Conservation (phyloP, 768 basidiomycete species). For the Boletus subparvulus region DNA sequence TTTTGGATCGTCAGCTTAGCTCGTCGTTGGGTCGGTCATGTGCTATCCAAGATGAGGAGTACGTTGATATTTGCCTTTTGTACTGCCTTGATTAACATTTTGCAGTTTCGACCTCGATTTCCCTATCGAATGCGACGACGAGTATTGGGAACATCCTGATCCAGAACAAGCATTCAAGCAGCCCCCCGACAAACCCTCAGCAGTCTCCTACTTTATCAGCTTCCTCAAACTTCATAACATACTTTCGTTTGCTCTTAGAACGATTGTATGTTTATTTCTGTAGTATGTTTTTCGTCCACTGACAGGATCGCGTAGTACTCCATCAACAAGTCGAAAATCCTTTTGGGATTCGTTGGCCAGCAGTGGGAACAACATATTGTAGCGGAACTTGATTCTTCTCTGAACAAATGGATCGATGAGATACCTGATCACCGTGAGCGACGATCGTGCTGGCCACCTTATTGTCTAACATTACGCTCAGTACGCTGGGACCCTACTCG, state of each 20-base stretch:
- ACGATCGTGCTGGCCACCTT: background rate
- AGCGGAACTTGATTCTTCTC: constrained; percentile 68
- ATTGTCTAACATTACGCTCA: constrained; percentile 19
- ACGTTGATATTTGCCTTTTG: constrained; percentile 22
- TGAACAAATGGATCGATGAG: constrained; percentile 77
- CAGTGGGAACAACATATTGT: constrained; percentile 67
- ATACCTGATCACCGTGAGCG: constrained; percentile 49
- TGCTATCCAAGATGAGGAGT: constrained; percentile 73
- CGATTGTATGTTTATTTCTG: constrained; percentile 45
- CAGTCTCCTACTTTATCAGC: constrained; percentile 51
- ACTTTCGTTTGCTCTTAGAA: constrained; percentile 57
- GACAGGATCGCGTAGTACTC: constrained; percentile 48
- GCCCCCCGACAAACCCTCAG: constrained; percentile 57
- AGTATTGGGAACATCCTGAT: constrained; percentile 58
- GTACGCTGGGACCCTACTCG: constrained; percentile 47
- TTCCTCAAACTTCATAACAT: constrained; percentile 62
- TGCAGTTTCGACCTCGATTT: constrained; percentile 58
- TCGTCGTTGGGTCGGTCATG: constrained; percentile 63
- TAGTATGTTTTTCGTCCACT: background rate
- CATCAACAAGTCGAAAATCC: constrained; percentile 59
- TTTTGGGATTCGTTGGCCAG: constrained; percentile 48
- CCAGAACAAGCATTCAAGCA: constrained; percentile 56
- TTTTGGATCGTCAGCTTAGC: constrained; percentile 35
- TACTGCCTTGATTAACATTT: background rate
- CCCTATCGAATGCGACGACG: constrained; percentile 67